phyloP scores from a whole-genome alignment of 345 rosid genomes.

The Eucalyptus sp. region DNA sequence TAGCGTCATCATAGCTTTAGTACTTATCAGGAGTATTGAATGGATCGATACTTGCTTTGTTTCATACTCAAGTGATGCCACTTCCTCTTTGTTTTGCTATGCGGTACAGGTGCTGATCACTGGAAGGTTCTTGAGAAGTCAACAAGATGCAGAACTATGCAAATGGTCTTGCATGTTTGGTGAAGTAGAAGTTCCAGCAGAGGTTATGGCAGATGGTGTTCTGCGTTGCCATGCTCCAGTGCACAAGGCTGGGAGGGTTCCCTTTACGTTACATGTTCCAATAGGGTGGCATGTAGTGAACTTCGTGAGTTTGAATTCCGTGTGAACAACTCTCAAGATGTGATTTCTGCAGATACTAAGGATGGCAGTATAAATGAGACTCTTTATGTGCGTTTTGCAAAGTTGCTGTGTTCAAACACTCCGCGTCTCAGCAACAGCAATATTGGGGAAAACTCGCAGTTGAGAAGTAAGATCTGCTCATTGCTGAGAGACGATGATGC shows the following conservation, averaged over 20 bases:
- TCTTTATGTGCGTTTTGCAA: slow-evolving; percentile 51
- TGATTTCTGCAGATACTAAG: slow-evolving; percentile 7
- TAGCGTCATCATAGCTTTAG: neutral
- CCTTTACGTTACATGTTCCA: slow-evolving; percentile 85
- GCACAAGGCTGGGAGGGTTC: slow-evolving; percentile 69
- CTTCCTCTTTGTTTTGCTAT: neutral
- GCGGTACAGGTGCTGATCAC: slow-evolving; percentile 50
- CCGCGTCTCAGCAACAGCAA: neutral
- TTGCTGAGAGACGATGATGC: slow-evolving; percentile 52
- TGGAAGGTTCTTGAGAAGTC: slow-evolving; percentile 60
- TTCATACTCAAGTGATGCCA: neutral
- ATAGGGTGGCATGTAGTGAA: slow-evolving; percentile 92
- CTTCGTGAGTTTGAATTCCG: slow-evolving; percentile 88
- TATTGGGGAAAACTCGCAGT: slow-evolving; percentile 20
- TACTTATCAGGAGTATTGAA: neutral
- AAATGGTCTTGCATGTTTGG: slow-evolving; percentile 98
- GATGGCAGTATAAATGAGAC: slow-evolving; percentile 9
- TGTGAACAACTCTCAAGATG: slow-evolving; percentile 11
- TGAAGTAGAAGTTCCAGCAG: slow-evolving; percentile 92
- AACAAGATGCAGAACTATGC: slow-evolving; percentile 34
- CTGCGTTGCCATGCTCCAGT: slow-evolving; percentile 59
- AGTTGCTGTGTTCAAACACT: slow-evolving; percentile 42
- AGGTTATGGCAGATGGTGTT: slow-evolving; percentile 69
- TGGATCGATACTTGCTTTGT: neutral
- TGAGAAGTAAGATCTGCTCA: slow-evolving; percentile 50